Evolutionary conservation across 2,329 filamentous ascomycete species (phyloP).

Genomic region (Drechslerella dactyloides): DNA sequence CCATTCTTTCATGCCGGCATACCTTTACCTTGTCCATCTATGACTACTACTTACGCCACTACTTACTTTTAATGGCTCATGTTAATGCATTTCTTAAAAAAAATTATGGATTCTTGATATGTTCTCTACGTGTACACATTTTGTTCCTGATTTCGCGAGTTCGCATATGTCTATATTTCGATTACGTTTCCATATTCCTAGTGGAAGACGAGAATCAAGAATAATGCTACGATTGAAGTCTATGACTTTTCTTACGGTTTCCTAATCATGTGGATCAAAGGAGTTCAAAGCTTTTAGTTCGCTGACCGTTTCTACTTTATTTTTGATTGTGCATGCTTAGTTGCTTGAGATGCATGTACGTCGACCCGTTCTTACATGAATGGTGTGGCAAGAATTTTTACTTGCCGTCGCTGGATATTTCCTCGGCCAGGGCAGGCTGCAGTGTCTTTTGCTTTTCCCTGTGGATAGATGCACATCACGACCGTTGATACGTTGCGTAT

Average conservation of each 20-base stretch:
- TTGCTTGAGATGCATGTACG: not conserved
- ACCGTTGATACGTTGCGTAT: not conserved
- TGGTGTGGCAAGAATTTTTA: slow-evolving; percentile 16
- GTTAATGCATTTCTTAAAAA: slow-evolving; percentile 1
- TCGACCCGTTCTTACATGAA: not conserved
- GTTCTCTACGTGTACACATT: slow-evolving; percentile 30
- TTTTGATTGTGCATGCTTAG: slow-evolving; percentile 5
- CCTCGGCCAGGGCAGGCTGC: not conserved
- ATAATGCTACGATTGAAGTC: not conserved
- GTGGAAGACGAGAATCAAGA: slow-evolving; percentile 7
- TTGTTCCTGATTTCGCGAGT: not conserved
- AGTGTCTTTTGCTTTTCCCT: not conserved
- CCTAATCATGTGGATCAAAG: slow-evolving; percentile 8
- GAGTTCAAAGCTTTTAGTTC: slow-evolving; percentile 10
- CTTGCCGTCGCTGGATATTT: slow-evolving; percentile 2
- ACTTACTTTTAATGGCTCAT: slow-evolving; percentile 36
- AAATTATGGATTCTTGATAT: not conserved
- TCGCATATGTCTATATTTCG: slow-evolving; percentile 26
- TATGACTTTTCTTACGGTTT: not conserved
- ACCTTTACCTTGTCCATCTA: slow-evolving; percentile 11
- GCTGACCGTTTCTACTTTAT: not conserved
- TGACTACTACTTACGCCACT: slow-evolving; percentile 20
- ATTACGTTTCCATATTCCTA: slow-evolving; percentile 2
- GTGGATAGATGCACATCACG: not conserved
- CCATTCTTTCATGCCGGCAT: slow-evolving; percentile 28